Percentiles rank a stretch among this genome's conserved stretches.
phyloP scores from a whole-genome alignment of 2,329 filamentous ascomycete genomes.

The Neurospora sp. region DNA sequence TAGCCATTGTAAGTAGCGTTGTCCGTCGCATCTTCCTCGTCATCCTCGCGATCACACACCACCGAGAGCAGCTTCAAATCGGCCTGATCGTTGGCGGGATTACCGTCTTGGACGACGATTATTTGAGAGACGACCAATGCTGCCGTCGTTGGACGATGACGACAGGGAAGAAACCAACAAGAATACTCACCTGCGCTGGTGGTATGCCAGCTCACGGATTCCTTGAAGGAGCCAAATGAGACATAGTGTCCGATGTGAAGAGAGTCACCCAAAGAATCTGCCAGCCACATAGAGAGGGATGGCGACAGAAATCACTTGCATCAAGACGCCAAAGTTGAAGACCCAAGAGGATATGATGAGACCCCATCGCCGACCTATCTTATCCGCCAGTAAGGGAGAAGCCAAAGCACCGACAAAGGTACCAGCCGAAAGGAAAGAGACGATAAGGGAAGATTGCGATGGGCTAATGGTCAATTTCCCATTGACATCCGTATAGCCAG shows the following conservation, averaged over 20 bases:
- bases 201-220: too few relatives aligned
- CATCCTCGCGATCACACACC: too few relatives aligned
- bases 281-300: constrained; percentile 60
- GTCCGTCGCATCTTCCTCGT: too few relatives aligned
- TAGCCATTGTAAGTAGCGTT: not conserved
- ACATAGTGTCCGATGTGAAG: too few relatives aligned
- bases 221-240: too few relatives aligned
- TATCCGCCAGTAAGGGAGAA: constrained; percentile 53
- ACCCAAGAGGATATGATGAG: constrained; percentile 53
- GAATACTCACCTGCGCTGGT: too few relatives aligned
- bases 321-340: constrained; percentile 57
- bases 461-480: constrained; percentile 39
- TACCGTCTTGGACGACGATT: too few relatives aligned
- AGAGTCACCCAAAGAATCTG: constrained; percentile 47
- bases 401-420: constrained; percentile 66
- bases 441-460: constrained; percentile 51
- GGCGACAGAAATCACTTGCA: constrained; percentile 53
- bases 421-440: constrained; percentile 66
- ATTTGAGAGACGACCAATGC: too few relatives aligned
- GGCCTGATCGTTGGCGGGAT: too few relatives aligned
- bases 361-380: constrained; percentile 53
- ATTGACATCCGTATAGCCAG: constrained; percentile 35
- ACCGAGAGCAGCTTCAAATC: too few relatives aligned
- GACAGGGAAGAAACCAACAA: too few relatives aligned
- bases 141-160: too few relatives aligned